phyloP scores from a whole-genome alignment of 768 basidiomycete species.

The Sarcomyxa edulis region DNA sequence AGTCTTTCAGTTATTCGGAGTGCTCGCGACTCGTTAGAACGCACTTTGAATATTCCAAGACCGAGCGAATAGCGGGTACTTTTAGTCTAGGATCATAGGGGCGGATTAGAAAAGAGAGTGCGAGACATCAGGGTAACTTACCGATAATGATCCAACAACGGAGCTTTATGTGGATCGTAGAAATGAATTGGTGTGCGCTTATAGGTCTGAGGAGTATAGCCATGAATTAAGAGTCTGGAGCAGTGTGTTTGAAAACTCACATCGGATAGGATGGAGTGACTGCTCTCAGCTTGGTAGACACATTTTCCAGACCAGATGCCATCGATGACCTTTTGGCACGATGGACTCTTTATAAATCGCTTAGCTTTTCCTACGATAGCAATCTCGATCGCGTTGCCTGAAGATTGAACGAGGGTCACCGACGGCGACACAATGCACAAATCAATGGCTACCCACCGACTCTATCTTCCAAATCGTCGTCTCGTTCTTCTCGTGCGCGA shows the following conservation, averaged over 20 bases:
- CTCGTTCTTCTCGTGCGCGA: constrained; percentile 56
- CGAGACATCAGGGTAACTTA: constrained; percentile 23
- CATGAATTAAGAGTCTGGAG: background rate
- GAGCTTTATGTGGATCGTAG: constrained; percentile 91
- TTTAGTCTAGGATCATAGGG: constrained; percentile 53
- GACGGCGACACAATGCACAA: too few species aligned
- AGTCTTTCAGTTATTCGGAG: too few species aligned
- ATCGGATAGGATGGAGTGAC: constrained; percentile 86
- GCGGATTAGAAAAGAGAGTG: background rate
- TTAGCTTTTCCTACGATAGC: constrained; percentile 87
- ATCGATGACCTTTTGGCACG: constrained; percentile 89
- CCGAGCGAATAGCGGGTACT: constrained; percentile 87
- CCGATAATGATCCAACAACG: constrained; percentile 95
- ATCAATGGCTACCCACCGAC: too few species aligned
- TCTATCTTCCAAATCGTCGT: constrained; percentile 69
- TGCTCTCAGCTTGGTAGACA: constrained; percentile 86
- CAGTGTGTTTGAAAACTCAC: constrained; percentile 50
- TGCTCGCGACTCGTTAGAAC: constrained; percentile 17
- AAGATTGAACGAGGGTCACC: too few species aligned
- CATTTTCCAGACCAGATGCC: constrained; percentile 82
- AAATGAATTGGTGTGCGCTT: constrained; percentile 89
- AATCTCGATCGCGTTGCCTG: constrained; percentile 91
- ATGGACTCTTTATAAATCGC: constrained; percentile 82
- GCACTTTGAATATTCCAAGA: constrained; percentile 86
- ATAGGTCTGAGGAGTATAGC: constrained; percentile 61